Evolutionary conservation across 2,329 filamentous ascomycete genomes (phyloP).

Genomic region (Fusarium sp.): DNA sequence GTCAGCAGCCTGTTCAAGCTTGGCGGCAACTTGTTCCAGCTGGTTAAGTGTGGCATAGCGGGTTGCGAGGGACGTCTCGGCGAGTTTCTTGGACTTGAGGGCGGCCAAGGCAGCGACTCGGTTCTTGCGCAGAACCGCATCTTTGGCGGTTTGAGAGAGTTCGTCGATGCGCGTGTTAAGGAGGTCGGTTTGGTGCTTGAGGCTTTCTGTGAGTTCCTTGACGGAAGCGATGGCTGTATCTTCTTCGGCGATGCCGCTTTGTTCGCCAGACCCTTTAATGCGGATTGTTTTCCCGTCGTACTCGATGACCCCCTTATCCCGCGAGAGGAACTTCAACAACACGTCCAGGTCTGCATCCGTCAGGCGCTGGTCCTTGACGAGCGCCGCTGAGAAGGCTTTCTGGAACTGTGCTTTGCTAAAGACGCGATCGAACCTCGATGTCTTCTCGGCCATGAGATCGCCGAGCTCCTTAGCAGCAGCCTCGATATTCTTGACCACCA

Average conservation of each 20-base stretch:
- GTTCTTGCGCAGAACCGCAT: conserved; percentile 81
- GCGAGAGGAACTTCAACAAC: conserved; percentile 77
- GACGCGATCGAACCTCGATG: conserved; percentile 74
- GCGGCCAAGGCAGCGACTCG: conserved; percentile 82
- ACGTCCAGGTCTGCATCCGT: conserved; percentile 78
- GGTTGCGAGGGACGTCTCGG: conserved; percentile 80
- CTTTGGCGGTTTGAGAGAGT: conserved; percentile 76
- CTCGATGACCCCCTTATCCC: conserved; percentile 74
- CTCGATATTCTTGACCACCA: conserved; percentile 76
- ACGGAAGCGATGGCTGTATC: conserved; percentile 88
- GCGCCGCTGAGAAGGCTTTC: conserved; percentile 67
- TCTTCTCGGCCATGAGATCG: conserved; percentile 59
- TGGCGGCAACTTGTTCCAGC: conserved; percentile 86
- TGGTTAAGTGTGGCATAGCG: conserved; percentile 83
- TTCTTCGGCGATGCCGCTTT: conserved; percentile 76
- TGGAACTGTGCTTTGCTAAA: conserved; percentile 78
- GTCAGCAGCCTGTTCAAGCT: conserved; percentile 88
- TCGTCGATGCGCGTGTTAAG: conserved; percentile 78
- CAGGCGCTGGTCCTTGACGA: conserved; percentile 66
- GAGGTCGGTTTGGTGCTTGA: conserved; percentile 80
- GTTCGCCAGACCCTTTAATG: conserved; percentile 72
- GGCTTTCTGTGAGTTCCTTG: conserved; percentile 81
- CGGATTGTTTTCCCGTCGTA: conserved; percentile 81
- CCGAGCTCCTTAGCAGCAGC: conserved; percentile 70
- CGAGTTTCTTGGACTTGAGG: conserved; percentile 85